Evolutionary conservation across 768 basidiomycete species (phyloP).

Genomic region (Kondoa malvinella): DNA sequence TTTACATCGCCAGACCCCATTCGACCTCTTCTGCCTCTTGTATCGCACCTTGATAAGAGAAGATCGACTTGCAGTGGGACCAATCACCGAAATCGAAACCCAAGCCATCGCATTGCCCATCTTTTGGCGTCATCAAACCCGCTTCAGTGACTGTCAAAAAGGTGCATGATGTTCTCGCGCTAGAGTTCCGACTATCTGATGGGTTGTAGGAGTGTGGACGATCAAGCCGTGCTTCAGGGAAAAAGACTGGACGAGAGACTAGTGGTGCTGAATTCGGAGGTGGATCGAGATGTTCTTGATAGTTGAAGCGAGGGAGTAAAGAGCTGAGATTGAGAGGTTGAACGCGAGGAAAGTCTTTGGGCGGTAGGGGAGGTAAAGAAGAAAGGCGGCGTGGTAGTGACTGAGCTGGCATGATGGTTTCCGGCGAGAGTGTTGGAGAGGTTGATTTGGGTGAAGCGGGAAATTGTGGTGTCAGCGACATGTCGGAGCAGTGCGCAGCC

Average conservation of each 20-base stretch:
- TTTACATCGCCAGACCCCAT: neutral
- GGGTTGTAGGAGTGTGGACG: neutral
- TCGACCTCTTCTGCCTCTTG: neutral
- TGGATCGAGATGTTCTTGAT: neutral
- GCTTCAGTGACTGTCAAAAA: neutral
- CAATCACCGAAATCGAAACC: neutral
- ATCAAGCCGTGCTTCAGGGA: neutral
- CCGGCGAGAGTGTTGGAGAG: neutral
- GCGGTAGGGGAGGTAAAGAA: neutral
- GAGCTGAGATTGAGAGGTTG: neutral
- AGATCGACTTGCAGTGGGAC: no score
- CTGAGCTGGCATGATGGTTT: neutral
- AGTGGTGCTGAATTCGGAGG: neutral
- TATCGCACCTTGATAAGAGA: no score
- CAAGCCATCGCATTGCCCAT: neutral
- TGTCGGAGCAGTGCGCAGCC: neutral
- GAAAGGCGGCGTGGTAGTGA: neutral
- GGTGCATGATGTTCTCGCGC: neutral
- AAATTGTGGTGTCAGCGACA: neutral
- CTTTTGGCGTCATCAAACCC: neutral
- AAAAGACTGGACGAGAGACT: neutral
- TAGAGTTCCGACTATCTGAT: neutral
- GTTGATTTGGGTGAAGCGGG: neutral
- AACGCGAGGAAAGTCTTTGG: neutral
- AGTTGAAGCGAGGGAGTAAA: neutral